phyloP scores from a whole-genome alignment of 1,284 basidiomycete genomes.

The Fomitopsis schrenkii region DNA sequence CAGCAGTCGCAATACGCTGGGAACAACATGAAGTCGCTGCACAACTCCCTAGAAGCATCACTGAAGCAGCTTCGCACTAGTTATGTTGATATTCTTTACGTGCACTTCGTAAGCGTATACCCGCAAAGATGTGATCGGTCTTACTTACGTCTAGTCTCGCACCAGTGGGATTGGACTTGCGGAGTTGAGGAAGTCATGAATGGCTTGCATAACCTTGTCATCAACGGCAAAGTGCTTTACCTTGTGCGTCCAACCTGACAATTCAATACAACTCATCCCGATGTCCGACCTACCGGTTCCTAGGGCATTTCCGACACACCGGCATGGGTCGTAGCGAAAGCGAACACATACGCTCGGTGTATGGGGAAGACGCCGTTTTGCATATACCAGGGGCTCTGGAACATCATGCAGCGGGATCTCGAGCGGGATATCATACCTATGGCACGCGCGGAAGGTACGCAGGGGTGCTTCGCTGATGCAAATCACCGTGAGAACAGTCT shows the following conservation, averaged over 20 bases:
- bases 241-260: slow-evolving; percentile 22
- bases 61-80: slow-evolving; percentile 42
- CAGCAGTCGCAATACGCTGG: slow-evolving; percentile 38
- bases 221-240: slow-evolving; percentile 41
- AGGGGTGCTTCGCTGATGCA: background rate
- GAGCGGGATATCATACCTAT: slow-evolving; percentile 53
- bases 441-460: slow-evolving; percentile 35
- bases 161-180: slow-evolving; percentile 38
- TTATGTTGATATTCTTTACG: slow-evolving; percentile 49
- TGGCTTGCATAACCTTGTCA: slow-evolving; percentile 40
- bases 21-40: slow-evolving; percentile 37
- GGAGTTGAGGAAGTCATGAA: slow-evolving; percentile 48
- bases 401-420: slow-evolving; percentile 38
- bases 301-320: slow-evolving; percentile 39
- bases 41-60: slow-evolving; percentile 30
- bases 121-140: background rate
- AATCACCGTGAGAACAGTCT: no score
- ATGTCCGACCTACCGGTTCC: no score
- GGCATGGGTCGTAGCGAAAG: slow-evolving; percentile 48
- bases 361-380: slow-evolving; percentile 43
- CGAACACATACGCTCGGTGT: slow-evolving; percentile 46
- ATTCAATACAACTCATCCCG: background rate
- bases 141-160: background rate
- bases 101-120: slow-evolving; percentile 36
- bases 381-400: slow-evolving; percentile 50